Conservation (phyloP, 2,329 filamentous ascomycete genomes). For the Colletotrichum orbiculare region DNA sequence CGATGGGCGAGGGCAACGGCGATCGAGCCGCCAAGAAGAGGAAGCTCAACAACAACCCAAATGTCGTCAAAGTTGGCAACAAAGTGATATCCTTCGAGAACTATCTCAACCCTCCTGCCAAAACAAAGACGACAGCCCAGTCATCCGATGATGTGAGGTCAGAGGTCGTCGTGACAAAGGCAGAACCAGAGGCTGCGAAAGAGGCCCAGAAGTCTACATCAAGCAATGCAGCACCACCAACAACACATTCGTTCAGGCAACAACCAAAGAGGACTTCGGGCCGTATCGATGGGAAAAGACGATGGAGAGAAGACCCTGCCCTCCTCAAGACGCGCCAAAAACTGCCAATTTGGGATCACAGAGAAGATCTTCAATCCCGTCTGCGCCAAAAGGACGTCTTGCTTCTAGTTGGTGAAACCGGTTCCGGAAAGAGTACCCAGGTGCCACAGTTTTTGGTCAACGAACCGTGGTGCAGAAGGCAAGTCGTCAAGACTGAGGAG, state of each 20-base stretch:
- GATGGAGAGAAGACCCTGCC: conserved; percentile 44
- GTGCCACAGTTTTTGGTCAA: conserved; percentile 87
- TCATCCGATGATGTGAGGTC: conserved; percentile 15
- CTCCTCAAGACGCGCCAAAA: conserved; percentile 66
- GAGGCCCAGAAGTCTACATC: neutral
- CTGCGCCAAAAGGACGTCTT: conserved; percentile 78
- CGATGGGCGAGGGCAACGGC: conserved; percentile 43
- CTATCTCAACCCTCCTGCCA: conserved; percentile 54
- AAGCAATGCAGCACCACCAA: conserved; percentile 2
- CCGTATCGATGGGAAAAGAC: conserved; percentile 19
- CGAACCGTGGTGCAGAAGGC: conserved; percentile 81
- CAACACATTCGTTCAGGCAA: conserved; percentile 8
- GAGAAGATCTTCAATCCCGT: conserved; percentile 73
- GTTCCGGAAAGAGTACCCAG: conserved; percentile 96
- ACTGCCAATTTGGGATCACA: conserved; percentile 84
- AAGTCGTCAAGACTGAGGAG: conserved; percentile 60
- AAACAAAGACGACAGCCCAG: conserved; percentile 28
- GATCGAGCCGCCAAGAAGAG: conserved; percentile 51
- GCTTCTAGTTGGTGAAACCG: conserved; percentile 91
- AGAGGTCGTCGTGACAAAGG: conserved; percentile 5
- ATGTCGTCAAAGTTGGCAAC: conserved; percentile 58
- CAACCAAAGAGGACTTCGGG: conserved; percentile 9
- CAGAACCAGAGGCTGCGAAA: conserved; percentile 14
- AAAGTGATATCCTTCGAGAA: conserved; percentile 62
- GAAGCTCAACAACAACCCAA: conserved; percentile 44